These are phyloP conservation scores for Leccinum truebloodii DNA, from an alignment of 768 basidiomycete species.

Conservation along the genomic window DNA sequence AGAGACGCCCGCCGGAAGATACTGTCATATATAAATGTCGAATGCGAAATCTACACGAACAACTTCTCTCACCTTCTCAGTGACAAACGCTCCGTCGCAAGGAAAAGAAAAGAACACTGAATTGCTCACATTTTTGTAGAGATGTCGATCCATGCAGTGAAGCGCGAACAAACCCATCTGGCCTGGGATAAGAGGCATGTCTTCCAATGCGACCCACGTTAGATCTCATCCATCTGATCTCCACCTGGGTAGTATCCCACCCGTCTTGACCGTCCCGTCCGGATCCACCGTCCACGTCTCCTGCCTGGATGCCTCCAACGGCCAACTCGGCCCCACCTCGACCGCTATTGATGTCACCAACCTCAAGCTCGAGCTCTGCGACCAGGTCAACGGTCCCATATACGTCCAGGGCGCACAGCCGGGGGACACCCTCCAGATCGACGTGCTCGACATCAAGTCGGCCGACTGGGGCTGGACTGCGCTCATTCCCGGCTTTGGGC, in stretches of 20 bases:
- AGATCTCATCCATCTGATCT: not conserved
- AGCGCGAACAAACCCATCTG: conserved; percentile 52
- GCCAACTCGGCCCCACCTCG: conserved; percentile 50
- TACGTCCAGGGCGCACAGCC: conserved; percentile 51
- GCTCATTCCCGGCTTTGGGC: conserved; percentile 58
- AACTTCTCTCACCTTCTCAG: not conserved
- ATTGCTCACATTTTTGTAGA: not conserved
- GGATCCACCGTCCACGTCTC: conserved; percentile 58
- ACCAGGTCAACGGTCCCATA: conserved; percentile 63
- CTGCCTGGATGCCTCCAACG: conserved; percentile 65
- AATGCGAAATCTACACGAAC: not conserved
- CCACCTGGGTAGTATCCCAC: conserved; percentile 44
- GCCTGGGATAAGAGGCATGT: conserved; percentile 62
- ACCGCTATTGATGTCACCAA: conserved; percentile 37
- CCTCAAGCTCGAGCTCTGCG: conserved; percentile 48
- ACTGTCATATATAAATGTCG: not conserved
- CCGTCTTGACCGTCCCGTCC: conserved; percentile 49
- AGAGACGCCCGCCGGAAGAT: not conserved
- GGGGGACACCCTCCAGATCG: conserved; percentile 61
- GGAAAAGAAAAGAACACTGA: not conserved
- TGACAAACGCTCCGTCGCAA: not conserved
- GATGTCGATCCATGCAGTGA: conserved; percentile 55
- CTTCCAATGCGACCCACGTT: not conserved
- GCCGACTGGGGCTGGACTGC: conserved; percentile 68
- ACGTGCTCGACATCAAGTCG: conserved; percentile 52